phyloP scores from a whole-genome alignment of 2,329 filamentous ascomycete species.

The Talaromyces sp. region DNA sequence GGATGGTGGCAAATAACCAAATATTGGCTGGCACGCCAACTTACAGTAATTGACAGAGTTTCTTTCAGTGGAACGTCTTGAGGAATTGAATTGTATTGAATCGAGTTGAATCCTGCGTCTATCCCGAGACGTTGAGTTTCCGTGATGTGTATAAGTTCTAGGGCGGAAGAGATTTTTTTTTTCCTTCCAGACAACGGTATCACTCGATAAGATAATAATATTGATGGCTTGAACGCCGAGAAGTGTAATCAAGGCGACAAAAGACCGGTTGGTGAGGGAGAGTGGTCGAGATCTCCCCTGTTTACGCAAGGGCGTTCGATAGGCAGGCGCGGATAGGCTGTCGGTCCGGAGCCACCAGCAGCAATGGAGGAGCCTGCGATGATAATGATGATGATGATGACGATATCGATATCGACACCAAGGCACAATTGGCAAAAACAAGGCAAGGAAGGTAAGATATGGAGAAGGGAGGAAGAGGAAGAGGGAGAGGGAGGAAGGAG shows the following conservation, averaged over 20 bases:
- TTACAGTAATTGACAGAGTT: not conserved
- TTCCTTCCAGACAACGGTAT: not conserved
- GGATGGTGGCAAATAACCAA: not conserved
- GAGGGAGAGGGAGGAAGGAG: not conserved
- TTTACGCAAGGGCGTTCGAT: slow-evolving; percentile 22
- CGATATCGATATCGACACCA: not conserved
- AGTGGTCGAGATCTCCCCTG: not conserved
- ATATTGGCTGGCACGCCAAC: not conserved
- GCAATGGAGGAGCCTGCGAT: slow-evolving; percentile 16
- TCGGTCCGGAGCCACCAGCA: slow-evolving; percentile 23
- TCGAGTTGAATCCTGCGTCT: not conserved
- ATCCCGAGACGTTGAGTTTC: not conserved
- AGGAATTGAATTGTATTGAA: not conserved
- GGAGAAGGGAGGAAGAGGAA: not conserved
- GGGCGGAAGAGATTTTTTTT: not conserved
- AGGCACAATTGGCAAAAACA: not conserved
- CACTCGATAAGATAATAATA: not conserved
- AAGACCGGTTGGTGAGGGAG: not conserved
- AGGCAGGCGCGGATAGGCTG: slow-evolving; percentile 16
- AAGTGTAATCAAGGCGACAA: not conserved
- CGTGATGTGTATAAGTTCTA: not conserved
- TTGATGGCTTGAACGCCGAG: not conserved
- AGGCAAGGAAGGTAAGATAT: not conserved
- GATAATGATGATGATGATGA: not conserved
- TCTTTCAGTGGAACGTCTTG: not conserved